Evolutionary conservation across 805 yeast species (phyloP), one percentile per base, ranked within the genome.

Genomic region (Pachysolen tannophilus): DNA sequence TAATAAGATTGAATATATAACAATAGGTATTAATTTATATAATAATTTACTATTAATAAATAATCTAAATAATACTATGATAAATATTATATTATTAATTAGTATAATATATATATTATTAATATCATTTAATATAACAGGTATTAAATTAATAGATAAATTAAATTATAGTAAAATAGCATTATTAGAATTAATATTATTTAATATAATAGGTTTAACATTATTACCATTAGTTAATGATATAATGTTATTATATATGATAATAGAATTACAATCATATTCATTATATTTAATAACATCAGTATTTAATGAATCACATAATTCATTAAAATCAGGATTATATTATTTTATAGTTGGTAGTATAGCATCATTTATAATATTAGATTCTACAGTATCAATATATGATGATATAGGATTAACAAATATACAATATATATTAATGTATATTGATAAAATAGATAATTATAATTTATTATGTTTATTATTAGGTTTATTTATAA

Each of bases 241-340:
- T 38, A 17, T 41, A 31, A 34, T 43, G 27, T 18, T 36, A 20
- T 41, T 43, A 41, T 41, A 33, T 43, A 30, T 37, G 19, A 39
- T 34, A 20, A 43, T 43, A 9, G 46, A 43, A 41, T 41, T 43
- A 38, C 46, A 43, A 39, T 39, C 43, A 39, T 43, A 41, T 41
- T 34, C 39, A 33, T 38, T 43, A 41, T 43, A 43, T 39, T 33
- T 41, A 33, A 37, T 43, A 20, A 43, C 46, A 26, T 23, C 36
- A 15, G 23, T 43, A 17, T 32, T 38, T 38, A 41, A 39, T 32
- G 38, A 34, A 35, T 41, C 46, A n/a, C 30, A 41, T 38, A 41
- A 38, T 33, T 29, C 43, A 19, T 34, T 36, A 32, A 38, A 41
- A 39, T 34, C 42, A 20, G 37, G 41, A 18, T 41, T 43, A 41